These are phyloP conservation scores for Plasmodium knowlesi DNA, from an alignment of 169 alveolate species.

Conservation along the genomic window DNA sequence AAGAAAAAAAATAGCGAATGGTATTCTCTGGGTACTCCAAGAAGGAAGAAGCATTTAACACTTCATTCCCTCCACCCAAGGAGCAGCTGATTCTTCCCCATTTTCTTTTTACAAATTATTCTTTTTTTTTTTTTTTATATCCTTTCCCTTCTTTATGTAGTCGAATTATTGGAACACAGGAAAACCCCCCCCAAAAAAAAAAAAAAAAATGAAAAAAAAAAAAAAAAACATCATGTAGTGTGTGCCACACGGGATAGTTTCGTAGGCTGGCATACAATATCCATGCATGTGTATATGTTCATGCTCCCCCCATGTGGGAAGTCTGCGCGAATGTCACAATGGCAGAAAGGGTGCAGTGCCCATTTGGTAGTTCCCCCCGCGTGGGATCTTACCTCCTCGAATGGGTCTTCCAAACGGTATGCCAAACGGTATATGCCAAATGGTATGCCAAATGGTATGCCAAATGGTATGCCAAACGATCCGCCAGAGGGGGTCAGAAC, in stretches of 20 bases:
- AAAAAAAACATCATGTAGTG: background rate
- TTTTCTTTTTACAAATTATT: background rate
- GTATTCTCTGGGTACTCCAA: background rate
- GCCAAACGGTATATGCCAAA: background rate
- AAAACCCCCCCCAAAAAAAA: too few species aligned
- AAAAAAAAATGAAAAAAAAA: too few species aligned
- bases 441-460: too few species aligned
- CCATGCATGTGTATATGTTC: background rate
- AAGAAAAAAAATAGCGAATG: background rate
- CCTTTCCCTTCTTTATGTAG: background rate
- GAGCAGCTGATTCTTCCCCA: background rate
- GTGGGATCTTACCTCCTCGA: background rate
- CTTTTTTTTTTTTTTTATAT: too few species aligned
- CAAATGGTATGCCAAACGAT: background rate
- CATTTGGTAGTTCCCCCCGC: background rate
- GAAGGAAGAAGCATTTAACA: background rate
- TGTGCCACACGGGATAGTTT: background rate
- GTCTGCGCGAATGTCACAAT: too few species aligned
- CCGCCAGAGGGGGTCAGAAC: background rate
- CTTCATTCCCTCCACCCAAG: background rate
- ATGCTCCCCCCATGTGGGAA: background rate
- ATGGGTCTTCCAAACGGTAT: background rate
- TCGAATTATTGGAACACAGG: background rate
- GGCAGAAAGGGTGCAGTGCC: background rate
- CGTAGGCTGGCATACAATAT: background rate